Percentiles rank a stretch among this genome's conserved stretches.
Conservation (phyloP, 2,329 filamentous ascomycete genomes). For the Fusarium brachygibbosum region DNA sequence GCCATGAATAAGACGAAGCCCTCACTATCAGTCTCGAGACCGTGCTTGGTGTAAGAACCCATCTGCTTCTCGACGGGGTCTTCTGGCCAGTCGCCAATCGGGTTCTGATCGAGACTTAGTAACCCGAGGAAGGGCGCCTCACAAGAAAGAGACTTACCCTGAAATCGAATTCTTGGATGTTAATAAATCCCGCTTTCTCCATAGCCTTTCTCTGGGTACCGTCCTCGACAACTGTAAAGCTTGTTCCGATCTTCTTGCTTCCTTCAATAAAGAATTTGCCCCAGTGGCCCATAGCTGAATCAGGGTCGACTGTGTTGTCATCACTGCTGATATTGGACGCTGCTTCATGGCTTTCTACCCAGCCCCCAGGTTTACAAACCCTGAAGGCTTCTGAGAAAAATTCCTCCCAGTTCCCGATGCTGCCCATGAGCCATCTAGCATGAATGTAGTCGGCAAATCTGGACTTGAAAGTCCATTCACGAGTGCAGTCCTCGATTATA, state of each 20-base stretch:
- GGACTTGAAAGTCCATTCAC: constrained; percentile 49
- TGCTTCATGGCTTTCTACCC: constrained; percentile 53
- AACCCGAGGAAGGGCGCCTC: rapidly evolving
- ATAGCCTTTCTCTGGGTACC: constrained; percentile 37
- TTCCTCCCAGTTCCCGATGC: constrained; percentile 67
- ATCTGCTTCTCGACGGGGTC: constrained; percentile 38
- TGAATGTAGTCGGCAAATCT: constrained; percentile 71
- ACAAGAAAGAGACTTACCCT: not conserved
- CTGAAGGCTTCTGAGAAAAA: constrained; percentile 66
- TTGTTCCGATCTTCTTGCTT: constrained; percentile 50
- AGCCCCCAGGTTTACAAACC: constrained; percentile 69
- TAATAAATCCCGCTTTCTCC: constrained; percentile 42
- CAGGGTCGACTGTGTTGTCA: constrained; percentile 47
- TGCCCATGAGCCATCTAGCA: constrained; percentile 67
- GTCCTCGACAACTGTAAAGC: constrained; percentile 45
- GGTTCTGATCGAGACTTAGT: constrained; percentile 25
- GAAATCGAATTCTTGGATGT: constrained; percentile 46
- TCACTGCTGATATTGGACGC: constrained; percentile 48
- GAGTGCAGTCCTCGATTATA: constrained; percentile 51
- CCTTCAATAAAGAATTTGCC: constrained; percentile 50
- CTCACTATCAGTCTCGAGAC: constrained; percentile 55
- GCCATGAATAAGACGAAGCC: constrained; percentile 54
- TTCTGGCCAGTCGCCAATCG: constrained; percentile 37
- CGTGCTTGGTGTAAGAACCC: constrained; percentile 49
- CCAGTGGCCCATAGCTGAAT: constrained; percentile 50